Evolutionary conservation across 805 yeast species (phyloP), one percentile per base, ranked within the genome.

Genomic region (Cyberlindnera galapagoensis): DNA sequence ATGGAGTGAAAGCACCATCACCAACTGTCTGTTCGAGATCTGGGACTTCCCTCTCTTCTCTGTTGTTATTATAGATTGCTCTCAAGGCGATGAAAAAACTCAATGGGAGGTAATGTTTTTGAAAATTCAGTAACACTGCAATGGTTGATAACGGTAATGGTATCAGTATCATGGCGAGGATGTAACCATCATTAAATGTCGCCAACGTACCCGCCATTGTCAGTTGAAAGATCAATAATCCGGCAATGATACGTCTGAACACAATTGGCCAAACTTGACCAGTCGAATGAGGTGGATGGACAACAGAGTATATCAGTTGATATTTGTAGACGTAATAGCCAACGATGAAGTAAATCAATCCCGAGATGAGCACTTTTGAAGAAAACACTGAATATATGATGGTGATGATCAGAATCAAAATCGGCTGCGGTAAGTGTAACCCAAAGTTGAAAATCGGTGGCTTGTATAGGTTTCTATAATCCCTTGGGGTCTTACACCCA

Each of bases 391-490:
- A 82, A 62, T 90, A 90, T 18, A 87, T 76, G 37, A 90, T 65
- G 4, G 94, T 81, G 31, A 90, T 85, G 33, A 88, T 79, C 33
- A 90, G 70, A 23, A 90, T 80, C 42, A 92, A 64, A 35, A 90
- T 69, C 6, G 97, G 96, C 50, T 85, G 95, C 0, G 98, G 98
- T 35, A 90, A 65, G 46, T 83, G 84, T 21, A 92, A 59, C 0
- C 97, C 97, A 53, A 88, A 88, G 54, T 87, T 85, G 65, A 90
- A 86, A 11, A 74, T 69, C n/a, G 95, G 94, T 0, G 98, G 97
- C 44, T 75, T 80, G 60, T 83, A 82, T 18, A 86, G 59, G 23
- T 76, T 71, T 43, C 77, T 70, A 48, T 73, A 75, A 46, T 88
- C 94, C 45, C 97, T 64, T 9, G 97, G 94, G 0, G 95, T 85